A percentile compares a stretch with the other conserved stretches of the same genome.
phyloP scores from a whole-genome alignment of 2,329 filamentous ascomycete genomes.

The Cladophialophora chaetospira region DNA sequence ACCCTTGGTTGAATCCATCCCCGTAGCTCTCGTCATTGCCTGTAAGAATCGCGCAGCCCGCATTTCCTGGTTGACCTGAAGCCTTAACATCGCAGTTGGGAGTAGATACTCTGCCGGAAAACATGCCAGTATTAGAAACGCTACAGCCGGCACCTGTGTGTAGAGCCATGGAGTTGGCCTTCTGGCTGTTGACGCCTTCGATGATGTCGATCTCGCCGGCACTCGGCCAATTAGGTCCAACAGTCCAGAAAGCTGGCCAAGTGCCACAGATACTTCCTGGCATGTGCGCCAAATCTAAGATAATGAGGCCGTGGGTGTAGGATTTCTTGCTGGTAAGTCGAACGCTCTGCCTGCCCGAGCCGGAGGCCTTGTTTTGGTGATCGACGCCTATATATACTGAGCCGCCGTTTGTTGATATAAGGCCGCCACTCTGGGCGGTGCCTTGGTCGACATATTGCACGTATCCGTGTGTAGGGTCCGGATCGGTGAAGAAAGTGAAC shows the following conservation, averaged over 20 bases:
- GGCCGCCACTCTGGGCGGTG: constrained; percentile 59
- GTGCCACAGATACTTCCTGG: constrained; percentile 69
- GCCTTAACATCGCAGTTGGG: constrained; percentile 61
- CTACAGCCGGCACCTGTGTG: constrained; percentile 66
- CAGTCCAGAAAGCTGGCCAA: constrained; percentile 68
- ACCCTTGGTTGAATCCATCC: constrained; percentile 67
- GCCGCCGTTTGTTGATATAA: constrained; percentile 61
- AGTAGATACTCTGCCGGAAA: constrained; percentile 51
- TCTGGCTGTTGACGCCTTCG: constrained; percentile 70
- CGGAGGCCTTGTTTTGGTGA: constrained; percentile 56
- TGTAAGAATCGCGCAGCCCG: constrained; percentile 63
- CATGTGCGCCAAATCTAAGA: constrained; percentile 74
- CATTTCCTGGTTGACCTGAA: constrained; percentile 45
- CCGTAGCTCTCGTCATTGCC: constrained; percentile 61
- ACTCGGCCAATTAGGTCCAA: constrained; percentile 70
- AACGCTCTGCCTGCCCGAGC: constrained; percentile 67
- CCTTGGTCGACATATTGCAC: constrained; percentile 66
- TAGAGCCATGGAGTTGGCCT: constrained; percentile 64
- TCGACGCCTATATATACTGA: constrained; percentile 72
- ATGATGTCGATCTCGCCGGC: constrained; percentile 78
- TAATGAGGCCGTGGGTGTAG: constrained; percentile 68
- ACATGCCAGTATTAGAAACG: constrained; percentile 52
- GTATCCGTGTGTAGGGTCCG: constrained; percentile 74
- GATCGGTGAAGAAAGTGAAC: constrained; percentile 54
- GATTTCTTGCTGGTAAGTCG: constrained; percentile 67